Percentiles rank a stretch among this genome's conserved stretches.
Evolutionary conservation across 2,329 filamentous ascomycete species (phyloP).

Genomic region (Verticillium klebahnii): DNA sequence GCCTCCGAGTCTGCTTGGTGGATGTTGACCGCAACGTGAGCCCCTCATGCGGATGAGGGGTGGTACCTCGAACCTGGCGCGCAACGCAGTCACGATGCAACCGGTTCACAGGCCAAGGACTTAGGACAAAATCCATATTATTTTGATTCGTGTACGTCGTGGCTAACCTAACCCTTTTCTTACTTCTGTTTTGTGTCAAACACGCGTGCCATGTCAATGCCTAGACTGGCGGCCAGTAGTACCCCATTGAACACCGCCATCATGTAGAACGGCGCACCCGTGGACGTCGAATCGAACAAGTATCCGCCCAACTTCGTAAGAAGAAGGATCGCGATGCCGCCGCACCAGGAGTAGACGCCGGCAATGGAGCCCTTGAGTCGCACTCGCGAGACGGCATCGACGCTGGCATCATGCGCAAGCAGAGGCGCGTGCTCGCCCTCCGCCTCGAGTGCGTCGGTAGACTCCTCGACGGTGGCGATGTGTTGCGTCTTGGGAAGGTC

Average conservation of each 20-base stretch:
- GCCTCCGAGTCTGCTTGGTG: too few species aligned
- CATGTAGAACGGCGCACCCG: conserved; percentile 85
- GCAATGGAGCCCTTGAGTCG: conserved; percentile 88
- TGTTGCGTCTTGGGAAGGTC: conserved; percentile 27
- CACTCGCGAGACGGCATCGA: conserved; percentile 40
- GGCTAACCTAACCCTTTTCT: not conserved
- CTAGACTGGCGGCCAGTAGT: conserved; percentile 54
- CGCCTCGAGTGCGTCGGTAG: conserved; percentile 23
- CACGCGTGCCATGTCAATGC: conserved; percentile 41
- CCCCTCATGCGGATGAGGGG: too few species aligned
- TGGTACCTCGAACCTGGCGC: too few species aligned
- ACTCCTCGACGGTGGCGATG: conserved; percentile 18
- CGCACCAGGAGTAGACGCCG: conserved; percentile 87
- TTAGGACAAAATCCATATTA: too few species aligned
- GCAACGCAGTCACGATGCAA: too few species aligned
- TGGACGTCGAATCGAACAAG: conserved; percentile 72
- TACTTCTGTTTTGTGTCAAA: conserved; percentile 17
- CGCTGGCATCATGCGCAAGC: conserved; percentile 21
- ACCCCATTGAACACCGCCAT: conserved; percentile 84
- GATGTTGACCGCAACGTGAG: too few species aligned
- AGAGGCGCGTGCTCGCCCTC: conserved; percentile 36
- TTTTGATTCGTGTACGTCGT: not conserved
- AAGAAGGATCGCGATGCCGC: conserved; percentile 83
- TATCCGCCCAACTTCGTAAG: conserved; percentile 88
- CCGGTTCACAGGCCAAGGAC: too few species aligned